phyloP scores from a whole-genome alignment of 345 rosid species.

The Heritiera littoralis region DNA sequence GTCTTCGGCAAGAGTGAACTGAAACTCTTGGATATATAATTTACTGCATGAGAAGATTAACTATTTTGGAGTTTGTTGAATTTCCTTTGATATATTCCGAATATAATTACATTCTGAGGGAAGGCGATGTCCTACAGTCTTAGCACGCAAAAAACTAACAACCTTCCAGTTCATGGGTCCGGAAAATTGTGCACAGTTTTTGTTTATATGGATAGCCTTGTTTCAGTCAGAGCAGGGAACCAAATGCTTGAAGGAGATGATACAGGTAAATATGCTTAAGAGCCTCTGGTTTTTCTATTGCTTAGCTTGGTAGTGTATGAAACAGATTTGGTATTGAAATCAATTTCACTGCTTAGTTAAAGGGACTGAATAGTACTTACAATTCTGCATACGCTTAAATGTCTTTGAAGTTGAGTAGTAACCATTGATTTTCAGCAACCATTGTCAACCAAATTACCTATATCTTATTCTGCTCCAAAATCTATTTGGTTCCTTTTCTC shows the following conservation, averaged over 20 bases:
- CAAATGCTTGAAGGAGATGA: slow-evolving; percentile 12
- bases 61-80: neutral
- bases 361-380: neutral
- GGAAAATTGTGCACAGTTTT: neutral
- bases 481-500: neutral
- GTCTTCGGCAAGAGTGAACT: neutral
- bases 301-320: neutral
- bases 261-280: slow-evolving; percentile 14
- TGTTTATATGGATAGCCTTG: slow-evolving; percentile 1
- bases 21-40: neutral
- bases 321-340: neutral
- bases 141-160: neutral
- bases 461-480: neutral
- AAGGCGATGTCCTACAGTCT: neutral
- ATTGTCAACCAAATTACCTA: neutral
- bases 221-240: slow-evolving; percentile 4
- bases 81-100: neutral
- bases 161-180: neutral
- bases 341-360: neutral
- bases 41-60: neutral
- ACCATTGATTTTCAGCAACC: neutral
- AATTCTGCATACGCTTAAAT: neutral
- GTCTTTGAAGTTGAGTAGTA: neutral
- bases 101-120: neutral
- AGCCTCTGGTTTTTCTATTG: slow-evolving; percentile 2